Conservation (phyloP, 495 filamentous ascomycete species). For the Penicillium verhagenii region DNA sequence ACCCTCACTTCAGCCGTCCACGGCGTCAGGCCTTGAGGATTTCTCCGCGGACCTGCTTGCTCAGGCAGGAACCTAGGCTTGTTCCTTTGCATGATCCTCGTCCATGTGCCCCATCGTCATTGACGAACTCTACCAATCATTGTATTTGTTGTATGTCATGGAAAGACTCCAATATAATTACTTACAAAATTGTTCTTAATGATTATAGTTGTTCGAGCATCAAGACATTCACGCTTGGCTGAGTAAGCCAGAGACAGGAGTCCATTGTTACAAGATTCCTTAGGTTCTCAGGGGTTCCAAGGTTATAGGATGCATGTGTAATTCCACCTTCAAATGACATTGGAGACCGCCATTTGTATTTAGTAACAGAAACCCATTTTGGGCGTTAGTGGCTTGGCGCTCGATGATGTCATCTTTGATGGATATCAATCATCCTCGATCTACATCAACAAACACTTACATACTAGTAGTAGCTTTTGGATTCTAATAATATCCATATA, state of each 20-base stretch:
- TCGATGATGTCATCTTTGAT: constrained; percentile 11
- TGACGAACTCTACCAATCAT: constrained; percentile 29
- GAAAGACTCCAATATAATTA: too few relatives aligned
- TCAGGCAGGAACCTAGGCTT: not conserved
- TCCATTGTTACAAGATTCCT: too few relatives aligned
- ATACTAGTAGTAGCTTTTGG: not conserved
- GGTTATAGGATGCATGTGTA: too few relatives aligned
- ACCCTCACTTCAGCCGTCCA: not conserved
- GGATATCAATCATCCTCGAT: not conserved
- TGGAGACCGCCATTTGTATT: constrained; percentile 37
- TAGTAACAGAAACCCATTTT: constrained; percentile 42
- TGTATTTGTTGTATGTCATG: too few relatives aligned
- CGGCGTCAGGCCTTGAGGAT: not conserved
- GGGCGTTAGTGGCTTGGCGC: constrained; percentile 26
- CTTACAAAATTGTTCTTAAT: too few relatives aligned
- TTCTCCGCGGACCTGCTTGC: constrained; percentile 4
- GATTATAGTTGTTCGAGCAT: too few relatives aligned
- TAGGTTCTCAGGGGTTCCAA: too few relatives aligned
- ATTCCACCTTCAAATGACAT: too few relatives aligned
- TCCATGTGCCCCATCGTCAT: not conserved
- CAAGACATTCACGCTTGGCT: too few relatives aligned
- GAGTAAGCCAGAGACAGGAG: too few relatives aligned
- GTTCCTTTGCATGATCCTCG: not conserved
- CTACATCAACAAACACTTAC: too few relatives aligned
- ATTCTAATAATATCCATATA: not conserved